Conservation (phyloP, 352 stramenopile genomes). For the Phytophthora capsici region DNA sequence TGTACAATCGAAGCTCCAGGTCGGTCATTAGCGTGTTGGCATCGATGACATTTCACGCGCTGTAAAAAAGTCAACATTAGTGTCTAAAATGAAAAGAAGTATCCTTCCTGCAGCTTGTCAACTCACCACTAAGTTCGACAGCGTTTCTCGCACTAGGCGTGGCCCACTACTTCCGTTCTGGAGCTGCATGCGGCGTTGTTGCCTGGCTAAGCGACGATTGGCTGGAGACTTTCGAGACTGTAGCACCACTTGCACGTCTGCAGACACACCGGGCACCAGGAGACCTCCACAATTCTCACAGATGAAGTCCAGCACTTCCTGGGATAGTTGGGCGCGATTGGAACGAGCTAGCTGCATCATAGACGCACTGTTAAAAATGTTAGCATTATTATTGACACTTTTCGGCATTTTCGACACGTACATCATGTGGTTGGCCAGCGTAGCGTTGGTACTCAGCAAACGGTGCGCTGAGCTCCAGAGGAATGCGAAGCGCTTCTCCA, state of each 20-base stretch:
- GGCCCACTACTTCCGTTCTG: slow-evolving; percentile 19
- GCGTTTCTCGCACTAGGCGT: slow-evolving; percentile 29
- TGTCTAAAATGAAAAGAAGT: neutral
- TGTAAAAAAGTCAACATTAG: slow-evolving; percentile 23
- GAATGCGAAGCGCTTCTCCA: slow-evolving; percentile 74
- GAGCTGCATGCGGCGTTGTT: slow-evolving; percentile 40
- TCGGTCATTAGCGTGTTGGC: slow-evolving; percentile 51
- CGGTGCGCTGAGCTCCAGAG: slow-evolving; percentile 68
- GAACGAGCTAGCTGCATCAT: slow-evolving; percentile 60
- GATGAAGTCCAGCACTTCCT: slow-evolving; percentile 63
- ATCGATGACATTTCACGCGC: slow-evolving; percentile 63
- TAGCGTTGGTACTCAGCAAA: slow-evolving; percentile 42
- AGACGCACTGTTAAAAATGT: slow-evolving; percentile 41
- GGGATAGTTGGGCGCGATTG: slow-evolving; percentile 45
- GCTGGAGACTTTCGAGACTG: slow-evolving; percentile 40
- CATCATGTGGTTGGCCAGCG: slow-evolving; percentile 64
- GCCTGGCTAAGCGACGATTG: slow-evolving; percentile 61
- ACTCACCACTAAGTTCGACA: slow-evolving; percentile 52
- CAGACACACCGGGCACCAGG: slow-evolving; percentile 64
- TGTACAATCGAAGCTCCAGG: slow-evolving; percentile 54
- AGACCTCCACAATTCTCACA: slow-evolving; percentile 71
- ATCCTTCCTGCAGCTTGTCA: neutral
- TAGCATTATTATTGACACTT: neutral
- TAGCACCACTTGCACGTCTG: slow-evolving; percentile 56
- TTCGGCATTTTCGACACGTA: slow-evolving; percentile 17